Evolutionary conservation across 2,329 filamentous ascomycete species (phyloP).

Genomic region (Xylariales sp.): DNA sequence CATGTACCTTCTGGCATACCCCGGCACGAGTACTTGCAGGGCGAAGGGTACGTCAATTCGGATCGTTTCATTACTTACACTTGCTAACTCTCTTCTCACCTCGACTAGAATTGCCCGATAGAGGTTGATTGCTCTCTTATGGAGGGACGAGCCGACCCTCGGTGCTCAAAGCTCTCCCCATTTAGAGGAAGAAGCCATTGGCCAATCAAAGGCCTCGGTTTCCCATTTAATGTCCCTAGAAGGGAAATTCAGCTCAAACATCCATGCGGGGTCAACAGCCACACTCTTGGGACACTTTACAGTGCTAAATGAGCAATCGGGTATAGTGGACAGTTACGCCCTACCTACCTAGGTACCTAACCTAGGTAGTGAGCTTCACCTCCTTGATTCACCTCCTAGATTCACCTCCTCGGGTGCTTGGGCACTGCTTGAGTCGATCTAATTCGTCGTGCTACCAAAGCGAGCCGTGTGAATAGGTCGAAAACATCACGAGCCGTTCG

Average conservation of each 20-base stretch:
- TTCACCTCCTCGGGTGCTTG: no score
- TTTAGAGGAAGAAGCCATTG: slow-evolving; percentile 29
- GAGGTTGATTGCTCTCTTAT: not conserved
- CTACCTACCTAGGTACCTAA: no score
- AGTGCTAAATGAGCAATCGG: not conserved
- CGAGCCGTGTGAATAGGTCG: no score
- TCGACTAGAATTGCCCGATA: slow-evolving; percentile 5
- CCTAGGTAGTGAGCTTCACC: no score
- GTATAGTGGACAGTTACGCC: no score
- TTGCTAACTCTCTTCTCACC: not conserved
- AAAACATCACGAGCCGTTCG: no score
- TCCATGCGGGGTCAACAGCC: slow-evolving; percentile 29
- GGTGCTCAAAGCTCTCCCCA: not conserved
- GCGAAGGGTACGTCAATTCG: not conserved
- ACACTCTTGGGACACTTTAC: slow-evolving; percentile 5
- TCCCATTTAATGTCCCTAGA: slow-evolving; percentile 16
- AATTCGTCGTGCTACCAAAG: no score
- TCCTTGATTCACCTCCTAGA: no score
- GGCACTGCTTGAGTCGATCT: no score
- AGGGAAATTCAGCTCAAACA: slow-evolving; percentile 25
- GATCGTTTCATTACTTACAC: no score
- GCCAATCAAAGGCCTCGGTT: slow-evolving; percentile 34
- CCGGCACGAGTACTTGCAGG: no score
- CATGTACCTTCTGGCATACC: no score
- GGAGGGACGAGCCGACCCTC: slow-evolving; percentile 23